Evolutionary conservation across 2,329 filamentous ascomycete genomes (phyloP).

Genomic region (Exophiala viscosa): DNA sequence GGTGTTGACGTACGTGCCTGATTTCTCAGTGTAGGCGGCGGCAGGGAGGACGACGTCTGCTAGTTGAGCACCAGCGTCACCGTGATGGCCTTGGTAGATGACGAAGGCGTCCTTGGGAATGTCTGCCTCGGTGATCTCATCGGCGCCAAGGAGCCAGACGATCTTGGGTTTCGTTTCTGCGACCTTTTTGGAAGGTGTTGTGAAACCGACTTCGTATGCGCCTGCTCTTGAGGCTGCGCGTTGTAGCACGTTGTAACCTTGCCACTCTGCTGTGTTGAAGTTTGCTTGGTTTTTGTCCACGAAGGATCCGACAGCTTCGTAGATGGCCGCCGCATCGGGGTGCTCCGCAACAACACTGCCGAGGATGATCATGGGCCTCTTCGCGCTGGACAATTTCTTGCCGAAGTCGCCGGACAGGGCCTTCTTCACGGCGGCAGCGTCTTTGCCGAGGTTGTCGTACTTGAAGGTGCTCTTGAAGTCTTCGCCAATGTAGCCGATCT

Average conservation of each 20-base stretch:
- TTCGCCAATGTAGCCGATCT: conserved; percentile 88
- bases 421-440: conserved; percentile 75
- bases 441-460: conserved; percentile 81
- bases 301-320: conserved; percentile 83
- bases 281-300: conserved; percentile 88
- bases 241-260: conserved; percentile 96
- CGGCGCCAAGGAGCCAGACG: conserved; percentile 91
- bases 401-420: conserved; percentile 83
- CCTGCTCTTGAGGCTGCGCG: conserved; percentile 86
- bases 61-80: conserved; percentile 86
- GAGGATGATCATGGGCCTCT: conserved; percentile 94
- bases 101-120: conserved; percentile 96
- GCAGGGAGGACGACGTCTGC: conserved; percentile 92
- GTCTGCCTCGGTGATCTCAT: conserved; percentile 79
- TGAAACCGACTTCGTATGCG: conserved; percentile 94
- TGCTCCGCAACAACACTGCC: conserved; percentile 91
- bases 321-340: conserved; percentile 84
- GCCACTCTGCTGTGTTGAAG: conserved; percentile 88
- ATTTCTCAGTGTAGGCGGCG: conserved; percentile 95
- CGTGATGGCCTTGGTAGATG: conserved; percentile 97
- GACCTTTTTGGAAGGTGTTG: conserved; percentile 74
- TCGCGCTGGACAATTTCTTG: conserved; percentile 81
- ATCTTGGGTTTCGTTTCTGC: conserved; percentile 88
- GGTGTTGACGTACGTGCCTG: conserved; percentile 94
- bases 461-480: conserved; percentile 92